Evolutionary conservation across 2,329 filamentous ascomycete genomes (phyloP).

Genomic region (Hymenoscyphus fraxineus): DNA sequence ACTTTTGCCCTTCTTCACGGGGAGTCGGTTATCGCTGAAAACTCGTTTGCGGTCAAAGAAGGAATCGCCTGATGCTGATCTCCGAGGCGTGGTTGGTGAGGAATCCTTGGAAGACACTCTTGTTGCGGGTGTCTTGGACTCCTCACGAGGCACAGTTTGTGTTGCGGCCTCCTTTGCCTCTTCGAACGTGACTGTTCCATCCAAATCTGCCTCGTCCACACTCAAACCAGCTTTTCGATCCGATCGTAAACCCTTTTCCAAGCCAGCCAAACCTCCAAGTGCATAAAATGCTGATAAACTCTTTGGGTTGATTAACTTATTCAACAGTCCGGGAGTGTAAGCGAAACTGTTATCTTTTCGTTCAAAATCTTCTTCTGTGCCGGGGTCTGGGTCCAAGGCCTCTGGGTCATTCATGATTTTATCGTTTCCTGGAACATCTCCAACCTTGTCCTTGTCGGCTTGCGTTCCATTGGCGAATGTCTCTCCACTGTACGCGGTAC

Average conservation of each 20-base stretch:
- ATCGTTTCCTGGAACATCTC: conserved; percentile 37
- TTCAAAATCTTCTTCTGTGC: conserved; percentile 65
- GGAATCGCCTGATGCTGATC: conserved; percentile 21
- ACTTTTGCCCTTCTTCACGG: conserved; percentile 64
- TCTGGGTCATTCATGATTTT: conserved; percentile 51
- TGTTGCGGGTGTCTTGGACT: conserved; percentile 33
- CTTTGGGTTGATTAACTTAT: conserved; percentile 78
- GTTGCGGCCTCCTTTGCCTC: conserved; percentile 44
- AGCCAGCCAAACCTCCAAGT: conserved; percentile 65
- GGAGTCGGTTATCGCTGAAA: conserved; percentile 65
- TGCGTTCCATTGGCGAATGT: conserved; percentile 44
- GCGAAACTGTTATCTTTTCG: conserved; percentile 68
- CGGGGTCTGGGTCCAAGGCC: conserved; percentile 56
- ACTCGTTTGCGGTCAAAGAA: conserved; percentile 65
- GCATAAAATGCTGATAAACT: conserved; percentile 71
- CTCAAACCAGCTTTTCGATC: conserved; percentile 63
- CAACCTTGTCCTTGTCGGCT: conserved; percentile 39
- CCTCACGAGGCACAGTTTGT: conserved; percentile 15
- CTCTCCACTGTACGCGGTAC: conserved; percentile 36
- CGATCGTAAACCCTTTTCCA: conserved; percentile 71
- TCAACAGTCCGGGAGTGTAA: conserved; percentile 68
- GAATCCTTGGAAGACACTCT: conserved; percentile 22
- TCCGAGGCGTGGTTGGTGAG: neutral
- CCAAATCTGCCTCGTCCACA: conserved; percentile 61
- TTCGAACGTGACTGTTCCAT: conserved; percentile 65